Evolutionary conservation across 345 rosid species (phyloP), one percentile per base, ranked within the genome.

Genomic region (Crucihimalaya himalaica): DNA sequence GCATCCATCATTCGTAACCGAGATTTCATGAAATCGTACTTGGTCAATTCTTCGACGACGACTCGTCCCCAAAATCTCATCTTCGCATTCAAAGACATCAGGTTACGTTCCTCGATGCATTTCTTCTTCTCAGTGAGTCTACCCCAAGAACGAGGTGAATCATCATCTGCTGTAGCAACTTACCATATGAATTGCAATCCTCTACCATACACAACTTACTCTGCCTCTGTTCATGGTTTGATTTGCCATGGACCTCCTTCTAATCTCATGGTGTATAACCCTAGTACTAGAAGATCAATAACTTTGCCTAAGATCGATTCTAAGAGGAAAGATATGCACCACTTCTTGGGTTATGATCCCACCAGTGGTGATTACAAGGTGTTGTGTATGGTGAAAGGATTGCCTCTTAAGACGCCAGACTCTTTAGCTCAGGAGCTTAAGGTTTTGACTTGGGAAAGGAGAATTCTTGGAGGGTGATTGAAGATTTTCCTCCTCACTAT

Each of bases 171-270:
- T 28, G 15, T 63, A 40, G 16, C 47, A 29, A 72, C 7, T 31
- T 72, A 54, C 56, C 56, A 42, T 63, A 43, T 63, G 70, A 53
- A 35, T 5, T 70, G 56, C 1, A 11, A n/a, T 58, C 31, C 64
- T 56, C 32, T 28, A 14, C 56, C 56, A 1, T 8, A 7, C 23
- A 21, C n/a, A 31, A 25, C 54, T 43, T 31, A 6, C 39, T 72
- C 63, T n/a, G n/a, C 64, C 14, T 63, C 63, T 42, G 63, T 63
- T 13, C 69, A 72, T 11, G 63, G 76, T 14, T 40, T 72, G 63
- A 20, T 72, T 52, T 72, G 63, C 34, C 23, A 63, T 42, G 55
- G 62, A 72, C 16, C 34, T 52, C 46, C 76, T 63, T 42, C 46
- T 20, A 3, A 20, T 1, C 63, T 72, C 4, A 31, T 20, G 23